Evolutionary conservation across 495 filamentous ascomycete species (phyloP).

Genomic region (Thermothielavioides terrestris): DNA sequence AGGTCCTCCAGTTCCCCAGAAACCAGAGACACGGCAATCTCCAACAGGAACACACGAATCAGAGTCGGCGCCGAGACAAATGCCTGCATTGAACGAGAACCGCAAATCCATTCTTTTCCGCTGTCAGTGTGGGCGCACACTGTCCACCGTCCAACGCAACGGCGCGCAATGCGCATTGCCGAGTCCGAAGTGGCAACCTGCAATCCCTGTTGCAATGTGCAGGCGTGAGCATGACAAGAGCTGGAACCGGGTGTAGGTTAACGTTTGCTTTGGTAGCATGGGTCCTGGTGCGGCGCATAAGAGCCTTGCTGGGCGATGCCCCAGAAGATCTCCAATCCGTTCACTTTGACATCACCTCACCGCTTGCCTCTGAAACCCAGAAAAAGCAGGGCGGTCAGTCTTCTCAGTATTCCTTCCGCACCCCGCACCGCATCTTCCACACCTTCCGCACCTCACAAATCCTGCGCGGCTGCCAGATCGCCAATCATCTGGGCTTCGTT

Average conservation of each 20-base stretch:
- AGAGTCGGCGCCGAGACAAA: not conserved
- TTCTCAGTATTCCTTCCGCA: not conserved
- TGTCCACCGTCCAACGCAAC: too few relatives aligned
- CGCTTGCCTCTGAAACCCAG: not conserved
- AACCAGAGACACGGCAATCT: not conserved
- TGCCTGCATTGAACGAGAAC: not conserved
- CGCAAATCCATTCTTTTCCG: too few relatives aligned
- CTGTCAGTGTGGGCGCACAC: too few relatives aligned
- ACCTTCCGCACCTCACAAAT: too few relatives aligned
- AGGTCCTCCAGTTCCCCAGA: too few relatives aligned
- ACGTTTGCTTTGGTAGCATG: too few relatives aligned
- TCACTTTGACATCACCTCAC: not conserved
- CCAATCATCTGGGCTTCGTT: not conserved
- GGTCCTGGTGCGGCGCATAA: not conserved
- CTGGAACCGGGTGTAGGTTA: too few relatives aligned
- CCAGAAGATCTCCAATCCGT: not conserved
- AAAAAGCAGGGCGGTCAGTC: too few relatives aligned
- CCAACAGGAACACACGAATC: not conserved
- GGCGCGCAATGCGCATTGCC: too few relatives aligned
- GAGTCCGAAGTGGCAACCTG: too few relatives aligned
- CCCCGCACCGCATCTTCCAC: not conserved
- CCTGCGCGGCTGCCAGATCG: not conserved
- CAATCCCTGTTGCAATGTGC: too few relatives aligned
- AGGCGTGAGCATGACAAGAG: too few relatives aligned
- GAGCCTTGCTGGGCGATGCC: not conserved